A percentile compares a stretch with the other conserved stretches of the same genome.
Conservation (phyloP, 306 rosid genomes). For the Crataegus laevigata region DNA sequence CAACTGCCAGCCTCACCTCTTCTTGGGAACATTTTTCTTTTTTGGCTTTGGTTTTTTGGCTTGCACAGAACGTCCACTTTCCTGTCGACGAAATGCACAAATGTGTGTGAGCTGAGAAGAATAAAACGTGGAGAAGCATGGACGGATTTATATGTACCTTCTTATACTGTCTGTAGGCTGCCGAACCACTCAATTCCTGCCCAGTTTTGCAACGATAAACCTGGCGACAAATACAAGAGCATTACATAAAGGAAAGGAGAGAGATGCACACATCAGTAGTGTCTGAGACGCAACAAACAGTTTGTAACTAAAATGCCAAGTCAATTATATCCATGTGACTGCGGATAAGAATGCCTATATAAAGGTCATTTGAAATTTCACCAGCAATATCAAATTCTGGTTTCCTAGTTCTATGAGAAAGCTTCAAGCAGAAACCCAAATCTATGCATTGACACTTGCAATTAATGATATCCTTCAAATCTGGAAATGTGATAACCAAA, state of each 20-base stretch:
- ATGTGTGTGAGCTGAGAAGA: constrained; percentile 1
- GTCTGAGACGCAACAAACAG: not conserved
- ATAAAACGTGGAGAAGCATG: not conserved
- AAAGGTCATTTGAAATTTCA: not conserved
- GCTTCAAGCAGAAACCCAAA: not conserved
- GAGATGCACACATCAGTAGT: not conserved
- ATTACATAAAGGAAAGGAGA: constrained; percentile 7
- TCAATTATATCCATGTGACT: not conserved
- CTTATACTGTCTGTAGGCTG: constrained; percentile 54
- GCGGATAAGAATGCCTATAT: not conserved
- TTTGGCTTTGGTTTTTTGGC: constrained; percentile 29
- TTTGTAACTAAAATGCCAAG: not conserved
- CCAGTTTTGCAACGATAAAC: constrained; percentile 69
- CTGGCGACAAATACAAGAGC: constrained; percentile 27
- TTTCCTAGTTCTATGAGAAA: not conserved
- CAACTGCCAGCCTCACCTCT: constrained; percentile 29
- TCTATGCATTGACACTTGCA: not conserved
- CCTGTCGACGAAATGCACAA: constrained; percentile 42
- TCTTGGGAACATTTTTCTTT: constrained; percentile 24
- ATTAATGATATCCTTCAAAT: not conserved
- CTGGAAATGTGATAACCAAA: not conserved
- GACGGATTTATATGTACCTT: constrained; percentile 37
- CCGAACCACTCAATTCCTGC: constrained; percentile 59
- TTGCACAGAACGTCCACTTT: constrained; percentile 47
- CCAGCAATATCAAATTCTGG: not conserved